phyloP scores from a whole-genome alignment of 2,329 filamentous ascomycete genomes.

The Hypoxylon sp. region DNA sequence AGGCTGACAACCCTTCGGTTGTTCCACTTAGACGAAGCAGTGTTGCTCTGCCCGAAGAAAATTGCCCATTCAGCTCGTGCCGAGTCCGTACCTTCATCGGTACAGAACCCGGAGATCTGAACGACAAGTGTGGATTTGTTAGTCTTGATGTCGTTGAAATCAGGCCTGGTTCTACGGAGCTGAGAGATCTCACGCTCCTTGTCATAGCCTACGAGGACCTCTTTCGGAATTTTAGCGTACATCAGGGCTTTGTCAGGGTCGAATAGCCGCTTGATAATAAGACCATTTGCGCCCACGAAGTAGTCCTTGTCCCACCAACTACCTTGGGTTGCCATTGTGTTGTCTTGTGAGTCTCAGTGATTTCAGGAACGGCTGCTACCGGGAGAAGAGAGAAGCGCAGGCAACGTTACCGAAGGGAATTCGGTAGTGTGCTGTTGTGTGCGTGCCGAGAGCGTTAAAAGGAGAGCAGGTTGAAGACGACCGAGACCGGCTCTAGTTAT shows the following conservation, averaged over 20 bases:
- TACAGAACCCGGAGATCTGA: neutral
- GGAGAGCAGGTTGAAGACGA: neutral
- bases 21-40: neutral
- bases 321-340: neutral
- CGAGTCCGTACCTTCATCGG: neutral
- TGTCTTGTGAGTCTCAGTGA: neutral
- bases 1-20: neutral
- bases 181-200: neutral
- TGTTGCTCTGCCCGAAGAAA: neutral
- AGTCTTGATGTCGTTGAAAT: neutral
- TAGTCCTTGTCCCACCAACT: neutral
- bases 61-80: neutral
- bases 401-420: neutral
- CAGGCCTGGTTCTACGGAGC: neutral
- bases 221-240: neutral
- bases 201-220: neutral
- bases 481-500: neutral
- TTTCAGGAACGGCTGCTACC: neutral
- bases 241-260: neutral
- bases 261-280: neutral
- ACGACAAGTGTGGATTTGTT: neutral
- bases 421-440: neutral
- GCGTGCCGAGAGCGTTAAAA: neutral
- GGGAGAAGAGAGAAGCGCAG: neutral
- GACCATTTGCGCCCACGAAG: neutral